Conservation (phyloP, 768 basidiomycete genomes). For the Lentinula boryana region DNA sequence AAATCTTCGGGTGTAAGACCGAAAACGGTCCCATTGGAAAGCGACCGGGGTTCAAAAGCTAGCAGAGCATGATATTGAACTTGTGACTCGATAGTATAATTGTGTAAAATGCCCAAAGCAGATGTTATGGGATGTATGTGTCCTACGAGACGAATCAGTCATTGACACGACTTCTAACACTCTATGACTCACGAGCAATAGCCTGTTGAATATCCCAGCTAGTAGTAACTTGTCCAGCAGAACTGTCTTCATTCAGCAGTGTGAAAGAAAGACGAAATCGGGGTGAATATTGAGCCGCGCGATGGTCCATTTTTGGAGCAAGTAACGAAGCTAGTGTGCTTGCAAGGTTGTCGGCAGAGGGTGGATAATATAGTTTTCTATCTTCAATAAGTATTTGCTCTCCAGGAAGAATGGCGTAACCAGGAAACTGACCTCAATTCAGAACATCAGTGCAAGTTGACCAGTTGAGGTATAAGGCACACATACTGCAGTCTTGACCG, state of each 20-base stretch:
- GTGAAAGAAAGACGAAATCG: conserved; percentile 89
- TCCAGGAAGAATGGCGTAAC: not conserved
- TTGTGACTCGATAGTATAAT: conserved; percentile 93
- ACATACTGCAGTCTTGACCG: not conserved
- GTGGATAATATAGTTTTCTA: conserved; percentile 25
- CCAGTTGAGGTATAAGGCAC: not conserved
- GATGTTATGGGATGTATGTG: conserved; percentile 63
- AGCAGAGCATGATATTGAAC: conserved; percentile 89
- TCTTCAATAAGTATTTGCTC: conserved; percentile 11
- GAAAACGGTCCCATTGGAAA: conserved; percentile 34
- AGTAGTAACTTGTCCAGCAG: conserved; percentile 49
- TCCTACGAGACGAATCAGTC: conserved; percentile 33
- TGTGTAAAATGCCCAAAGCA: conserved; percentile 64
- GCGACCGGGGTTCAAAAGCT: conserved; percentile 58
- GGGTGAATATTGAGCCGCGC: conserved; percentile 70
- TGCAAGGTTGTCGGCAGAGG: conserved; percentile 29
- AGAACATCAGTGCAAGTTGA: not conserved
- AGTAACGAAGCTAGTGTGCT: conserved; percentile 20
- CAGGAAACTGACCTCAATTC: conserved; percentile 6
- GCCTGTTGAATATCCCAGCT: conserved; percentile 72
- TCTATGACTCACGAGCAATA: conserved; percentile 48
- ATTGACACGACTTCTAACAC: not conserved
- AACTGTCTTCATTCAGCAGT: conserved; percentile 84
- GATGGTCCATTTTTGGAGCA: conserved; percentile 32
- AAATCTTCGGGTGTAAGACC: conserved; percentile 76